Conservation (phyloP, 371 early-diverging fungal genomes). For the Mortierella sp. region DNA sequence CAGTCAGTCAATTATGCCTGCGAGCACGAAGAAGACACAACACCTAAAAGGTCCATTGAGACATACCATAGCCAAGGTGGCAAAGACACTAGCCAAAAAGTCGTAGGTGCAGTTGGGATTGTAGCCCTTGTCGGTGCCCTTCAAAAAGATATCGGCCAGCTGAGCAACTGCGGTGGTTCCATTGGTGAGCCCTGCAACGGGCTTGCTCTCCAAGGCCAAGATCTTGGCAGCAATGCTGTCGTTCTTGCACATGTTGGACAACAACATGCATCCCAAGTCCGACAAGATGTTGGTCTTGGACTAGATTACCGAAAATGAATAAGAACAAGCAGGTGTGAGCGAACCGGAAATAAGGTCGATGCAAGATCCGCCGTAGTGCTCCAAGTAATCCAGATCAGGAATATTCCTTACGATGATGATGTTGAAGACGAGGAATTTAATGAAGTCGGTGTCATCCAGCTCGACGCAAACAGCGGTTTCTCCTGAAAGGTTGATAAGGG, state of each 20-base stretch:
- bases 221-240: conserved; percentile 71
- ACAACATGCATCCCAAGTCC: conserved; percentile 90
- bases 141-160: conserved; percentile 88
- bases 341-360: not conserved
- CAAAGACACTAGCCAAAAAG: conserved; percentile 94
- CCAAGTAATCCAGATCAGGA: not conserved
- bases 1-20: not conserved
- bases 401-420: conserved; percentile 71
- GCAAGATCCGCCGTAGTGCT: conserved; percentile 18
- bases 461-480: conserved; percentile 72
- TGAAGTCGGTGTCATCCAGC: conserved; percentile 77
- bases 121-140: conserved; percentile 81
- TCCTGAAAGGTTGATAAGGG: conserved; percentile 88
- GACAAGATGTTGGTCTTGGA: conserved; percentile 65
- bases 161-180: conserved; percentile 80
- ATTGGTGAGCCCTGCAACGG: conserved; percentile 61
- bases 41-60: not conserved
- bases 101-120: conserved; percentile 88
- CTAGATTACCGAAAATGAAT: conserved; percentile 5
- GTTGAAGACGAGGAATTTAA: conserved; percentile 73
- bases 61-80: conserved; percentile 84
- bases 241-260: conserved; percentile 92
- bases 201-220: conserved; percentile 61
- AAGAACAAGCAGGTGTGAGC: not conserved
- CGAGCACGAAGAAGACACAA: not conserved